phyloP scores from a whole-genome alignment of 208 protist species.

The Acanthamoeba healyi region DNA sequence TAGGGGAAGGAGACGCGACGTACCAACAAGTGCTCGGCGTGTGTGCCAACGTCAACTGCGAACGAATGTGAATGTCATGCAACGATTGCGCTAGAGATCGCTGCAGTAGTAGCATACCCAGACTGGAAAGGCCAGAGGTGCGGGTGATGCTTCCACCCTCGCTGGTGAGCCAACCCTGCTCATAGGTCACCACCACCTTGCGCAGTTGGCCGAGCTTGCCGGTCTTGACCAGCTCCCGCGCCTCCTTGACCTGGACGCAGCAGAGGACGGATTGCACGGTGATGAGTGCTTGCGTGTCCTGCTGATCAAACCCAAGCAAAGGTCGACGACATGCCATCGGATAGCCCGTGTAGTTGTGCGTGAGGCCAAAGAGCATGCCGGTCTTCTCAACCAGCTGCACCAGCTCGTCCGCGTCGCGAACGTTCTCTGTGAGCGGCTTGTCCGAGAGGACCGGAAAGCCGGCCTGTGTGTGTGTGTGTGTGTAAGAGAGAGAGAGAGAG shows the following conservation, averaged over 20 bases:
- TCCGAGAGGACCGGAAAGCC: neutral
- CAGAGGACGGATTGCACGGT: no score
- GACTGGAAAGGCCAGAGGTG: neutral
- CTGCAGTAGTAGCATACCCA: neutral
- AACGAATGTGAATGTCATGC: neutral
- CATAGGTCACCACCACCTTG: conserved; percentile 15
- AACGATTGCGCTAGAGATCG: no score
- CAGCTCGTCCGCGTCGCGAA: neutral
- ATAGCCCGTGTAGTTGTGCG: conserved; percentile 12
- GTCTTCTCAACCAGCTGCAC: neutral
- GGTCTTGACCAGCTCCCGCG: neutral
- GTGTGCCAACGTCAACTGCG: conserved; percentile 8
- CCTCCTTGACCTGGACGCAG: neutral
- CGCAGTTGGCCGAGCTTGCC: conserved; percentile 2
- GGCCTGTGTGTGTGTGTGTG: neutral
- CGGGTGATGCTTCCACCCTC: neutral
- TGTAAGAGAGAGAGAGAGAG: neutral
- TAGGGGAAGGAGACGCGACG: neutral
- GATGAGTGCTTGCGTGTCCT: neutral
- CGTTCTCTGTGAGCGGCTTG: neutral
- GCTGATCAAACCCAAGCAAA: neutral
- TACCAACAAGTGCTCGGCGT: neutral
- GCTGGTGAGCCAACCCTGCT: neutral
- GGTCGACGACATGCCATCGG: neutral
- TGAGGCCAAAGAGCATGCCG: conserved; percentile 8